These are phyloP conservation scores for Lactuca sativa DNA, from an alignment of 129 eudicot species.

Conservation along the genomic window DNA sequence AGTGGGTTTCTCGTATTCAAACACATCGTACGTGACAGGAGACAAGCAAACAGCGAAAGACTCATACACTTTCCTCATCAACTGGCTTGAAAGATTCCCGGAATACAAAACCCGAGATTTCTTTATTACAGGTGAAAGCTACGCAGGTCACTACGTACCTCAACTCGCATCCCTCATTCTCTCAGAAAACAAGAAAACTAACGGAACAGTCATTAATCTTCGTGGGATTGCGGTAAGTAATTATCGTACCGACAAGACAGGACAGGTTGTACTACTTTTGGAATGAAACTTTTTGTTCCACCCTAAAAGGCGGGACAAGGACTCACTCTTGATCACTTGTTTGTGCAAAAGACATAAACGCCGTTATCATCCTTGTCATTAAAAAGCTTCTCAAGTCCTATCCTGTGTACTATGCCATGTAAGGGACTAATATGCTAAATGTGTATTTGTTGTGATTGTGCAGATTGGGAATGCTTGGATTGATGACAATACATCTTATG, in stretches of 20 bases:
- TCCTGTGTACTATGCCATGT: too few relatives aligned
- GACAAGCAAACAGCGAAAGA: conserved; percentile 13
- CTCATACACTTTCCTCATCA: conserved; percentile 44
- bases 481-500: not conserved
- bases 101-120: conserved; percentile 42
- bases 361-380: not conserved
- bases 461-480: conserved; percentile 31
- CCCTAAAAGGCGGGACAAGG: too few relatives aligned
- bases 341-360: too few relatives aligned
- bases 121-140: conserved; percentile 53
- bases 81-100: conserved; percentile 54
- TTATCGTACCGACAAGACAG: too few relatives aligned
- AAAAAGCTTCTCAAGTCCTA: too few relatives aligned
- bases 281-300: too few relatives aligned
- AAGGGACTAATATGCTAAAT: too few relatives aligned
- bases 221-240: conserved; percentile 44
- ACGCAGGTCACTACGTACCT: conserved; percentile 42
- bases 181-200: too few relatives aligned
- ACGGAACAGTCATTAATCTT: too few relatives aligned
- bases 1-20: conserved; percentile 55
- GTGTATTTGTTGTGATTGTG: not conserved
- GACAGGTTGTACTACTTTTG: too few relatives aligned
- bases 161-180: conserved; percentile 31
- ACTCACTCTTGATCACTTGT: too few relatives aligned
- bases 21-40: conserved; percentile 39